A percentile compares a stretch with the other conserved stretches of the same genome.
Evolutionary conservation across 768 basidiomycete genomes (phyloP).

Genomic region (Lactifluus echinatus): DNA sequence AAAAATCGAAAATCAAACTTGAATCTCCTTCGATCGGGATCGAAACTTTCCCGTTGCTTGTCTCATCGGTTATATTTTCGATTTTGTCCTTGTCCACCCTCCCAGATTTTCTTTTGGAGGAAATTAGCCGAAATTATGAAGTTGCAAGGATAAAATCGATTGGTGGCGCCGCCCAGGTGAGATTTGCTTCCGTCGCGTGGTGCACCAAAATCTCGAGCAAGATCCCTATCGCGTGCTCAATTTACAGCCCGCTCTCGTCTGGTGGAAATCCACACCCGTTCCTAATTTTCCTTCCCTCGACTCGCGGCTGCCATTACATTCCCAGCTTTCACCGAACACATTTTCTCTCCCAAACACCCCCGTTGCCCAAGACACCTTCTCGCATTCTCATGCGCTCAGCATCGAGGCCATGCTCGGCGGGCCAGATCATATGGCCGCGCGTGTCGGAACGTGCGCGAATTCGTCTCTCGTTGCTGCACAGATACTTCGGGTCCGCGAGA

Average conservation of each 20-base stretch:
- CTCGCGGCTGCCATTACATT: constrained; percentile 57
- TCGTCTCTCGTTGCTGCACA: constrained; percentile 69
- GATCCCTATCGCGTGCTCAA: constrained; percentile 9
- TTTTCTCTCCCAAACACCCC: constrained; percentile 72
- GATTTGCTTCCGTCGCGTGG: constrained; percentile 6
- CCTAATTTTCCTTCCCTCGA: constrained; percentile 66
- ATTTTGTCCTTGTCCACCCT: constrained; percentile 1
- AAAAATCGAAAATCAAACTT: constrained; percentile 66
- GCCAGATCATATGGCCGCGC: constrained; percentile 65
- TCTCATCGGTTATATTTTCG: neutral
- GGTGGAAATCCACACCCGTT: constrained; percentile 78
- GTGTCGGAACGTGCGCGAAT: constrained; percentile 65
- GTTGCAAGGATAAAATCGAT: constrained; percentile 63
- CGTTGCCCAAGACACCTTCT: constrained; percentile 70
- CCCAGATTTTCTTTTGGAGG: constrained; percentile 69
- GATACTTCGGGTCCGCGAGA: constrained; percentile 68
- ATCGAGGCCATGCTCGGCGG: constrained; percentile 73
- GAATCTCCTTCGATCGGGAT: constrained; percentile 22
- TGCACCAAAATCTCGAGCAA: constrained; percentile 1
- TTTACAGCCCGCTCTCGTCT: constrained; percentile 60
- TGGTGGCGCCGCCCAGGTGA: constrained; percentile 67
- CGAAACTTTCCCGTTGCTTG: neutral
- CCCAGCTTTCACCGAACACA: constrained; percentile 55
- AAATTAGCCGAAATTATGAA: constrained; percentile 62
- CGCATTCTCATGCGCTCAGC: constrained; percentile 66